Evolutionary conservation across 768 basidiomycete species (phyloP).

Genomic region (Russula emetica): DNA sequence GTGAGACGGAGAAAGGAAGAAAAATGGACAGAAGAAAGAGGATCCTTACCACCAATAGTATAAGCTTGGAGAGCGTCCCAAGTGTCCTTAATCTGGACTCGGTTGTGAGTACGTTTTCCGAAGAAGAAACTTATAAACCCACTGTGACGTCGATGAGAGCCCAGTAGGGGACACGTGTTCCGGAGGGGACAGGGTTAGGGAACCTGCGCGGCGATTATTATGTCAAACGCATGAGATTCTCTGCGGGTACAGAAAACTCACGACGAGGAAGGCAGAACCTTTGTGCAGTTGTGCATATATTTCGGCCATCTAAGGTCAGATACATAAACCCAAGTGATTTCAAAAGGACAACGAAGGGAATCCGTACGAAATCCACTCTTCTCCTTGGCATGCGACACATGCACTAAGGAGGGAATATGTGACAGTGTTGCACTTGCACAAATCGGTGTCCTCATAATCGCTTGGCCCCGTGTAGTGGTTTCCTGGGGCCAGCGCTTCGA

Average conservation of each 20-base stretch:
- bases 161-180: constrained; percentile 3
- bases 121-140: neutral
- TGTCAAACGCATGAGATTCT: neutral
- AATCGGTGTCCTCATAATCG: neutral
- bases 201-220: neutral
- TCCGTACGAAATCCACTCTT: constrained; percentile 2
- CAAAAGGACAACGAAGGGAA: neutral
- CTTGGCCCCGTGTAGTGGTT: neutral
- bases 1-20: neutral
- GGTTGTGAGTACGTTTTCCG: neutral
- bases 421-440: constrained; percentile 9
- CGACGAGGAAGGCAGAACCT: neutral
- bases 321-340: neutral
- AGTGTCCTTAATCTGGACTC: neutral
- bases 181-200: neutral
- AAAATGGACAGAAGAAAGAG: neutral
- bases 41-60: neutral
- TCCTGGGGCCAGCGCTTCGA: neutral
- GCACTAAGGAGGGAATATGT: constrained; percentile 7
- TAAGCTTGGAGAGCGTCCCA: neutral
- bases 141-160: constrained; percentile 3
- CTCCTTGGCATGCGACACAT: constrained; percentile 5
- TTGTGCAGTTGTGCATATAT: neutral
- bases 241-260: neutral
- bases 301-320: neutral